Conservation (phyloP, 495 filamentous ascomycete species). For the Daldinia grandis region DNA sequence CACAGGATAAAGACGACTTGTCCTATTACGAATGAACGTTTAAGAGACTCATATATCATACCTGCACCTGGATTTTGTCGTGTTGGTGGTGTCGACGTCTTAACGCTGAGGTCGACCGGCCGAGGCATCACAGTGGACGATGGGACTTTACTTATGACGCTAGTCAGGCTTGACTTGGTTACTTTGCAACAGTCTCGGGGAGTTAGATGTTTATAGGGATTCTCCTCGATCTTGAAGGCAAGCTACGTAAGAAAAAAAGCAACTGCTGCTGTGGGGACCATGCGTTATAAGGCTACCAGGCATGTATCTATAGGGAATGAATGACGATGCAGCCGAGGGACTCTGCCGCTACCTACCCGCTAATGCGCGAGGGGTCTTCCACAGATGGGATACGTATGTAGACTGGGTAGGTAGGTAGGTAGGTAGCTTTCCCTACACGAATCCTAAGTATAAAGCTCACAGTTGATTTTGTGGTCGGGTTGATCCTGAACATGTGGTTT, state of each 20-base stretch:
- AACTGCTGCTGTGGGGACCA: conserved; percentile 10
- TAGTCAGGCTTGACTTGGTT: conserved; percentile 2
- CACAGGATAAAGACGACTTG: not conserved
- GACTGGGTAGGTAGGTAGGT: no score
- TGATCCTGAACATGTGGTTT: conserved; percentile 24
- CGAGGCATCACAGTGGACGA: conserved; percentile 30
- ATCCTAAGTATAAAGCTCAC: conserved; percentile 24
- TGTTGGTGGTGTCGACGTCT: conserved; percentile 32
- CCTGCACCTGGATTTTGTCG: conserved; percentile 41
- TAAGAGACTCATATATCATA: conserved; percentile 22
- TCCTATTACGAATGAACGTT: not conserved
- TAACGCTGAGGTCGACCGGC: conserved; percentile 31
- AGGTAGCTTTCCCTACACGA: conserved; percentile 17
- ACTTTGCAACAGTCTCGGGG: not conserved
- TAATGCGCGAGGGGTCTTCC: conserved; percentile 17
- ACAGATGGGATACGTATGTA: conserved; percentile 8
- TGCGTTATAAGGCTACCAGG: not conserved
- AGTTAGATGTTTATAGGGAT: conserved; percentile 14
- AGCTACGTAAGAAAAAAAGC: conserved; percentile 6
- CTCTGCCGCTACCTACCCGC: conserved; percentile 22
- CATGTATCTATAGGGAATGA: conserved; percentile 23
- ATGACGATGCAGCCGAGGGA: conserved; percentile 24
- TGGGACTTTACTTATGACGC: conserved; percentile 8
- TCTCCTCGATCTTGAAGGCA: conserved; percentile 3
- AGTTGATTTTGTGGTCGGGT: conserved; percentile 13